Evolutionary conservation across 192 early-diverging fungal genomes (phyloP).

Genomic region (Umbelopsis vinacea): DNA sequence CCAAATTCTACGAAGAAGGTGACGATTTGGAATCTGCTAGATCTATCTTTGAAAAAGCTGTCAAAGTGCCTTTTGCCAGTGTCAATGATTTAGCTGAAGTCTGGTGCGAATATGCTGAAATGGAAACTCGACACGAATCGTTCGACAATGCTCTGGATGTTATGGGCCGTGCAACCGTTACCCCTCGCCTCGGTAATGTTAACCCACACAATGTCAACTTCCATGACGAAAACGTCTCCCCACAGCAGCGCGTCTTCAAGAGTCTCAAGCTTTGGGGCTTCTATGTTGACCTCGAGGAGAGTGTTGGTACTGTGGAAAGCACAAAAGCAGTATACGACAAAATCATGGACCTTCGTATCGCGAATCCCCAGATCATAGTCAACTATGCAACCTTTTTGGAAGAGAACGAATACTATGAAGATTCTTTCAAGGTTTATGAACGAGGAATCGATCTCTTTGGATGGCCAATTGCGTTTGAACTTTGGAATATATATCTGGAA

Average conservation of each 20-base stretch:
- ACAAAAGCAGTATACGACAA: constrained; percentile 87
- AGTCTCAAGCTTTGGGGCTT: constrained; percentile 89
- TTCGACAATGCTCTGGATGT: constrained; percentile 79
- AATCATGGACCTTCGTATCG: constrained; percentile 92
- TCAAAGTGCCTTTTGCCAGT: constrained; percentile 75
- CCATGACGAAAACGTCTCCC: constrained; percentile 78
- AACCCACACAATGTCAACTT: constrained; percentile 63
- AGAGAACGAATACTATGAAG: constrained; percentile 90
- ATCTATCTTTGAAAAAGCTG: constrained; percentile 81
- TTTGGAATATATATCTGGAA: constrained; percentile 95
- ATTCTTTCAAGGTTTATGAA: constrained; percentile 94
- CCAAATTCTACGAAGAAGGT: constrained; percentile 71
- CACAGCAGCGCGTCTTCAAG: constrained; percentile 85
- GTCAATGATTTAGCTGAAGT: constrained; percentile 88
- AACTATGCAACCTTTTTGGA: constrained; percentile 93
- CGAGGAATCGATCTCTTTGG: constrained; percentile 96
- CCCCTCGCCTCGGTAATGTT: constrained; percentile 52
- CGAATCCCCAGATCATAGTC: constrained; percentile 94
- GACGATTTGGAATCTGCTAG: constrained; percentile 70
- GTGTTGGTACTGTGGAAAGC: constrained; percentile 79
- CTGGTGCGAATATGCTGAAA: constrained; percentile 92
- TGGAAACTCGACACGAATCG: constrained; percentile 72
- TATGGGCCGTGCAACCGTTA: constrained; percentile 80
- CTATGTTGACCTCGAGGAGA: constrained; percentile 94
- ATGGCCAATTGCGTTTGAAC: constrained; percentile 94